Percentiles rank a stretch among this genome's conserved stretches.
phyloP scores from a whole-genome alignment of 768 basidiomycete species.

The Paxillus ammoniavirescens region DNA sequence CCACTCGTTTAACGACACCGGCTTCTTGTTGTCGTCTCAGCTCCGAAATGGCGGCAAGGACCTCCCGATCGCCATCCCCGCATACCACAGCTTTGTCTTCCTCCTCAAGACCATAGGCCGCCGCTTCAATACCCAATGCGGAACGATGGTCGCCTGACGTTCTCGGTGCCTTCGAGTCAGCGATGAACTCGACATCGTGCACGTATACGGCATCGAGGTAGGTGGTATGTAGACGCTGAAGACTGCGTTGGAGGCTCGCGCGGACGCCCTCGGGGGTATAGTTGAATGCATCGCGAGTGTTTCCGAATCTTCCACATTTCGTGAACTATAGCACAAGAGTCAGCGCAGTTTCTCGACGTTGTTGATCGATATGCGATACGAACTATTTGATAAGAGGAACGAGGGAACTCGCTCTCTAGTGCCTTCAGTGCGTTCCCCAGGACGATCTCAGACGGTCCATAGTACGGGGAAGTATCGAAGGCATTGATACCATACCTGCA shows the following conservation, averaged over 20 bases:
- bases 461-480: slow-evolving; percentile 82
- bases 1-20: slow-evolving; percentile 70
- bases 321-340: slow-evolving; percentile 55
- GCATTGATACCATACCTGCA: slow-evolving; percentile 74
- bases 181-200: slow-evolving; percentile 83
- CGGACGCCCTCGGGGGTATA: slow-evolving; percentile 69
- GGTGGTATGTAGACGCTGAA: slow-evolving; percentile 66
- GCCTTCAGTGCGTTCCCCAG: slow-evolving; percentile 63
- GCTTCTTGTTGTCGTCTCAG: slow-evolving; percentile 68
- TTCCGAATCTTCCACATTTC: slow-evolving; percentile 80
- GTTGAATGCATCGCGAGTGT: slow-evolving; percentile 55
- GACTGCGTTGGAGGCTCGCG: slow-evolving; percentile 61
- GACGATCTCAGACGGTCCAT: slow-evolving; percentile 77
- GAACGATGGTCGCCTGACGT: slow-evolving; percentile 52
- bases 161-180: slow-evolving; percentile 47
- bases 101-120: slow-evolving; percentile 61
- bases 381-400: slow-evolving; percentile 75
- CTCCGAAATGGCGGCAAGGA: slow-evolving; percentile 67
- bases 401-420: slow-evolving; percentile 68
- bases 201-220: slow-evolving; percentile 82
- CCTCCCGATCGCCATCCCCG: slow-evolving; percentile 69
- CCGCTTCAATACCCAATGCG: slow-evolving; percentile 54
- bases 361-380: neutral
- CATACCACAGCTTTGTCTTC: slow-evolving; percentile 56
- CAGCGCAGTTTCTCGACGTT: neutral